phyloP scores from a whole-genome alignment of 2,329 filamentous ascomycete species.

The Aspergillus sp. region DNA sequence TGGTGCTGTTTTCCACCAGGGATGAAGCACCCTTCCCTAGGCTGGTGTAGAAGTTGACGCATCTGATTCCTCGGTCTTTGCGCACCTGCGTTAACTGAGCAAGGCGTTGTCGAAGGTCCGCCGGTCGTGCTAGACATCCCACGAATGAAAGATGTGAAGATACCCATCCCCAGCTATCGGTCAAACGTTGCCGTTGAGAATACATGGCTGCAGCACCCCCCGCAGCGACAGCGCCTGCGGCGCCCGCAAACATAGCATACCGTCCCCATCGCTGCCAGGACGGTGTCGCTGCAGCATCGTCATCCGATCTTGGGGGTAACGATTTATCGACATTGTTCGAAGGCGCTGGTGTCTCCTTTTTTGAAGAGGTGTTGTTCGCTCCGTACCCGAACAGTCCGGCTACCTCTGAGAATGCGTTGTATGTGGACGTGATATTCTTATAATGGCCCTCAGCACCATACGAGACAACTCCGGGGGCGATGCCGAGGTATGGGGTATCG shows the following conservation, averaged over 20 bases:
- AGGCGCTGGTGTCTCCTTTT: slow-evolving; percentile 9
- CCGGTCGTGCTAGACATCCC: slow-evolving; percentile 78
- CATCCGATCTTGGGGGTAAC: slow-evolving; percentile 31
- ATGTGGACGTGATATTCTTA: slow-evolving; percentile 68
- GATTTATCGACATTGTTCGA: slow-evolving; percentile 21
- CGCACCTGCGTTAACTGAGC: slow-evolving; percentile 65
- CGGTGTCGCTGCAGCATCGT: slow-evolving; percentile 47
- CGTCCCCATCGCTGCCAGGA: slow-evolving; percentile 80
- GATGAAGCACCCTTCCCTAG: slow-evolving; percentile 67
- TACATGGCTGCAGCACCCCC: slow-evolving; percentile 85
- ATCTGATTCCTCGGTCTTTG: slow-evolving; percentile 68
- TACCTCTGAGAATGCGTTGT: slow-evolving; percentile 67
- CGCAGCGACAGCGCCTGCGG: slow-evolving; percentile 73
- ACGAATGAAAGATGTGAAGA: slow-evolving; percentile 92
- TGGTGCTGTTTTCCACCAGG: slow-evolving; percentile 25
- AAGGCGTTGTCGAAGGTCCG: slow-evolving; percentile 76
- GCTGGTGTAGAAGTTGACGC: slow-evolving; percentile 82
- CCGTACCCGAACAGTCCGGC: slow-evolving; percentile 66
- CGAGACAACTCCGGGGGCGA: slow-evolving; percentile 51
- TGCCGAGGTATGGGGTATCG: slow-evolving; percentile 78
- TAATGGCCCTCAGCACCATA: slow-evolving; percentile 78
- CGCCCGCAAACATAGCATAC: slow-evolving; percentile 81
- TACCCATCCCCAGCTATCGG: slow-evolving; percentile 75
- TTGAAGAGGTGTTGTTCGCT: slow-evolving; percentile 34
- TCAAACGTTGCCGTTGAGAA: slow-evolving; percentile 77